A percentile compares a stretch with the other conserved stretches of the same genome.
These are phyloP conservation scores for Phoenix dactylifera DNA, from an alignment of 176 grass and related monocot genomes.

Conservation along the genomic window DNA sequence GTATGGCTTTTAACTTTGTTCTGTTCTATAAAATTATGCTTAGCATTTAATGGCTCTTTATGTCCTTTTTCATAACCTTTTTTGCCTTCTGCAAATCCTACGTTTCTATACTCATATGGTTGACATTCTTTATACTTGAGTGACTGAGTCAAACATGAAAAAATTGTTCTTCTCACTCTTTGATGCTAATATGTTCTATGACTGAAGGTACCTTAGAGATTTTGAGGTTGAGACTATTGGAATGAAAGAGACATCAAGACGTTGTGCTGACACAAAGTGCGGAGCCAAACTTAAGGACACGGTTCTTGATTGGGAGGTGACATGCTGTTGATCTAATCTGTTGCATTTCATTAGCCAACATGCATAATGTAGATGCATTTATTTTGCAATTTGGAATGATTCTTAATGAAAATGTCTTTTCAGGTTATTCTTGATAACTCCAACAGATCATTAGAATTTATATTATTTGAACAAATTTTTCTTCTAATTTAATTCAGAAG, in stretches of 20 bases:
- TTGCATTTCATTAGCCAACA: background rate
- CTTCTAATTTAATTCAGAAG: no score
- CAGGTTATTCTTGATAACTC: no score
- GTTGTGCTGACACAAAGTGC: conserved; percentile 61
- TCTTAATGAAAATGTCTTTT: no score
- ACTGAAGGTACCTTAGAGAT: conserved; percentile 85
- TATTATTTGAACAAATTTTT: no score
- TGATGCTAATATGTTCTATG: conserved; percentile 9
- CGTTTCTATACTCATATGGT: no score
- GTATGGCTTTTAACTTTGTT: conserved; percentile 38
- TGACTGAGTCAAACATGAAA: no score
- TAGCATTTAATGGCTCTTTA: conserved; percentile 3
- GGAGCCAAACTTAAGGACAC: conserved; percentile 80
- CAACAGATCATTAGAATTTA: no score
- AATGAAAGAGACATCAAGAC: conserved; percentile 86
- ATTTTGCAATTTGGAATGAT: no score
- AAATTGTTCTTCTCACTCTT: conserved; percentile 15
- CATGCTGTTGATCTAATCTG: conserved; percentile 8
- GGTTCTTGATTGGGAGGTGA: conserved; percentile 99
- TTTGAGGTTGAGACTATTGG: conserved; percentile 99
- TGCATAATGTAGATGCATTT: no score
- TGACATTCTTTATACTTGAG: no score
- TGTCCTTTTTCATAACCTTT: background rate
- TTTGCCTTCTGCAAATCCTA: no score
- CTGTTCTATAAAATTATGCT: background rate